Conservation (phyloP, 352 stramenopile species). For the Stephanocyclus meneghinianus region DNA sequence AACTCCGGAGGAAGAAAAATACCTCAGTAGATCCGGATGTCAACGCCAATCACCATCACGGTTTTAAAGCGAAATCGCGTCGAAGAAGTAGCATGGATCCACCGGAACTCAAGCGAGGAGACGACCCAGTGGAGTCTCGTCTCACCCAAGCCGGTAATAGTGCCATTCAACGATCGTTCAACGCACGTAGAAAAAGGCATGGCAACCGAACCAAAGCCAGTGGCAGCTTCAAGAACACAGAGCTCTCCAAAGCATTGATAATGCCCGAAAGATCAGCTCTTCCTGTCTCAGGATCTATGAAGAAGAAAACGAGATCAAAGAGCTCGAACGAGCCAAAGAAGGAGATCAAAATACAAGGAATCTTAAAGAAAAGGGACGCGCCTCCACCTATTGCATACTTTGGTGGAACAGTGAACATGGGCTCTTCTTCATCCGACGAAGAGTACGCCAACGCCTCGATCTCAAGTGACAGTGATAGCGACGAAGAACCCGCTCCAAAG, state of each 20-base stretch:
- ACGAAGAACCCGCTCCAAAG: not conserved
- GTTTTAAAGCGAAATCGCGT: not conserved
- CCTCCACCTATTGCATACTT: constrained; percentile 12
- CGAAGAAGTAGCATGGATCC: constrained; percentile 3
- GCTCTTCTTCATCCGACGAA: not conserved
- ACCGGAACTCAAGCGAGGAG: not conserved
- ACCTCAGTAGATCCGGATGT: not conserved
- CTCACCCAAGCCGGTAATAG: not conserved
- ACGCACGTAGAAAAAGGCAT: not conserved
- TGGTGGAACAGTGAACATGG: not conserved
- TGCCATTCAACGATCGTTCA: not conserved
- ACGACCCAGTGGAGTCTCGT: not conserved
- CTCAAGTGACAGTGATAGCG: not conserved
- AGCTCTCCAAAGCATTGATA: not conserved
- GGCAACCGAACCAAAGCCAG: not conserved
- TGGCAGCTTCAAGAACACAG: not conserved
- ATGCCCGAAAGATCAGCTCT: not conserved
- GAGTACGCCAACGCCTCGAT: not conserved
- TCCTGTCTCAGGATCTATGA: not conserved
- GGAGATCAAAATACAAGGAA: not conserved
- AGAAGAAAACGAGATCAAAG: not conserved
- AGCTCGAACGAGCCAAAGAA: not conserved
- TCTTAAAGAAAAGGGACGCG: constrained; percentile 1
- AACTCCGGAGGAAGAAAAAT: not conserved
- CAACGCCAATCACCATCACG: too few species aligned